Base-by-base conservation (phyloP, 352 stramenopile genomes). In the Phytophthora agathidicida region DNA sequence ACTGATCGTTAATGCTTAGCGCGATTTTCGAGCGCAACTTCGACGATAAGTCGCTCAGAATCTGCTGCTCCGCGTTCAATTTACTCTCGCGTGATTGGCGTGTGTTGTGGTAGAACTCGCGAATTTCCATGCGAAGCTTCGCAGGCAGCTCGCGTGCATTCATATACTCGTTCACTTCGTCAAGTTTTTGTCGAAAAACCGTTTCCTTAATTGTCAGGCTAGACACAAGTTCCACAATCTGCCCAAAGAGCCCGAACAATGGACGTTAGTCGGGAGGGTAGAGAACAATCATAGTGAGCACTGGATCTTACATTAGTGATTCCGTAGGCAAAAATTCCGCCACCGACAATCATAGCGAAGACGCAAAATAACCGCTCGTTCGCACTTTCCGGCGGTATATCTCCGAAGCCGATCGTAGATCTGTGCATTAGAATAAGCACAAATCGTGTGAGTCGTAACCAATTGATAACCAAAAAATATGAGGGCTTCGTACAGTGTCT, bases 91-190 rank as follows among this genome's bases (percentile, higher is more conserved):
- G 74, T 1, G 80, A 92, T 57, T 80, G 64, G 11, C 80, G 77
- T 10, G 80, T 77, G 41, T 92, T 92, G 44, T 89, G 77, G 56
- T 84, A 92, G 38, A 92, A 92, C 38, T 92, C 82, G 8, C 80
- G 82, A 37, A 92, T 92, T 47, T 92, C 82, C 42, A 86, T 76
- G 1, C 82, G 80, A 20, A 92, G 47, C 20, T 89, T 78, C 13
- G 80, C 62, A 5, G 82, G 82, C 28, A 92, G 43, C 48, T 92
- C 80, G 7, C 80, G 73, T n/a, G 82, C 82, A 30, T 48, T 72
- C 82, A 92, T 90, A 52, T 92, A 92, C 47, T 92, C 83, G 44
- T 92, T 92, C 36, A 92, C 67, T 54, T 90, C 80, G 48, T 92
- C 83, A 54, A 92, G 80, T 36, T 88, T 88, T 45, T 85, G 60